Conservation (phyloP, 257 asterid species). For the Rubia yunnanensis region DNA sequence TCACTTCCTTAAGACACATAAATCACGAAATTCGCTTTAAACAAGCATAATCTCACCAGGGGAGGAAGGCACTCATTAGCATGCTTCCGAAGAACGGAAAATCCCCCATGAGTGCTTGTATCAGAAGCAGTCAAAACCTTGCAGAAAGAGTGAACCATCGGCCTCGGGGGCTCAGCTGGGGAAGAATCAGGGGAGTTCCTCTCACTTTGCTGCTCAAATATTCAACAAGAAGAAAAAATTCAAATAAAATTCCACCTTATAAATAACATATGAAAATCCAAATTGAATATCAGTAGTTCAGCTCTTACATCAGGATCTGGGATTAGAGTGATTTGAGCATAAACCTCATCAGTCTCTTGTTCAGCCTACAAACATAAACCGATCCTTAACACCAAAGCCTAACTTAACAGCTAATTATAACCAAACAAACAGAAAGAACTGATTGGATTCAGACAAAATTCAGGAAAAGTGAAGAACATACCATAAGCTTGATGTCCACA, state of each 20-base stretch:
- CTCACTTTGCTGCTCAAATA: slow-evolving; percentile 51
- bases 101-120: slow-evolving; percentile 92
- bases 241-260: background rate
- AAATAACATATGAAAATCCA: background rate
- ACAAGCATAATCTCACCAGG: slow-evolving; percentile 35
- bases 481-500: slow-evolving; percentile 56
- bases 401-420: background rate
- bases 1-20: background rate
- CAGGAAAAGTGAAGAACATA: slow-evolving; percentile 25
- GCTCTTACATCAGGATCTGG: slow-evolving; percentile 65
- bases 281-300: background rate
- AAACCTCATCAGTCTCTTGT: slow-evolving; percentile 80
- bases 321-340: slow-evolving; percentile 79
- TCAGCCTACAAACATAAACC: slow-evolving; percentile 51
- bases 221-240: slow-evolving; percentile 9
- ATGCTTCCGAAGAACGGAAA: slow-evolving; percentile 81
- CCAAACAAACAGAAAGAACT: slow-evolving; percentile 2
- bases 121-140: slow-evolving; percentile 89
- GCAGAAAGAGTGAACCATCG: slow-evolving; percentile 69
- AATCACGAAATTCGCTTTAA: background rate
- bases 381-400: slow-evolving; percentile 10
- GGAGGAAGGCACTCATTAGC: slow-evolving; percentile 90
- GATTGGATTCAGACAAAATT: background rate
- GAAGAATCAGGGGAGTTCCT: slow-evolving; percentile 36
- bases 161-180: slow-evolving; percentile 47